Evolutionary conservation across 805 yeast species (phyloP), one percentile per base, ranked within the genome.

Genomic region (Zygotorulaspora danielsina): DNA sequence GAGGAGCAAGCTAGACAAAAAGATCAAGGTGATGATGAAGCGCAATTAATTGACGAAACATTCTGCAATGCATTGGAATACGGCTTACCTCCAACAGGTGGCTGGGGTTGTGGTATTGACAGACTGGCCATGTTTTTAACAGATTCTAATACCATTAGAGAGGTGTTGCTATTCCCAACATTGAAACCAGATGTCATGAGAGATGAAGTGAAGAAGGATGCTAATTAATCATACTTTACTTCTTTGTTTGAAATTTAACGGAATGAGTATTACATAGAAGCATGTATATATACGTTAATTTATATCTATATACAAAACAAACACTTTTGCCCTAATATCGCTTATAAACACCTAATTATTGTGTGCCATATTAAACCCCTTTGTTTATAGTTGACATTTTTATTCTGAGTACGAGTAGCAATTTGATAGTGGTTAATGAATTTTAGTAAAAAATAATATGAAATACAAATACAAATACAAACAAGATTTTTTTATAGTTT

Each of bases 41-140:
- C 96, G 47, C 97, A 90, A 74, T 63, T 88, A 67, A 76, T 93
- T 50, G 98, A 90, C 66, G 98, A 90, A 73, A 83, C 85, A 50
- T 90, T 90, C 89, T 84, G 95, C 75, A 85, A 89, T 58, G 97
- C 98, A 53, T 78, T 90, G 60, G 98, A 90, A 73, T 90, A 87
- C 67, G 98, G 97, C 69, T 77, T 90, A 60, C 98, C 98, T 45
- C 98, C 98, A 59, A 93, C 97, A 55, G 97, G 95, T 67, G 98
- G 98, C 55, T 90, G 97, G 97, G 98, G 98, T 57, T 83, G 95
- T 71, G 98, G 98, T 77, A 89, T 90, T 54, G 98, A 90, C 71
- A 84, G 98, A 75, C 66, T 90, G 62, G 88, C 96, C 61, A 90
- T 90, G 98, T 93, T 93, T 75, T 78, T 93, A 72, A 93, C 97